Base-by-base conservation (phyloP, 2,329 filamentous ascomycete species). In the Knufia fluminis region DNA sequence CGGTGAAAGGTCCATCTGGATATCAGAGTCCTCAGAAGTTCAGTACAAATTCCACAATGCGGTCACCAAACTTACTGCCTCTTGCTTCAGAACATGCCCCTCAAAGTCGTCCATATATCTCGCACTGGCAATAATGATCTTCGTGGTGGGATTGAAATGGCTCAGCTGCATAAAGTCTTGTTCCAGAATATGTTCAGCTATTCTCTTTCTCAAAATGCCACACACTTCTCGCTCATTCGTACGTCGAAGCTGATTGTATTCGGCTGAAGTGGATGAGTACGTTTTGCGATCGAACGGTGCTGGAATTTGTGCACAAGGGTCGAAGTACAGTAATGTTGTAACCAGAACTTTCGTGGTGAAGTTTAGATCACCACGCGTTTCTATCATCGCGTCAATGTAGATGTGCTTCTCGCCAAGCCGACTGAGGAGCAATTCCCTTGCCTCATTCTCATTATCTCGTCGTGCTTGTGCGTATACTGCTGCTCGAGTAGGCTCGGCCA, bases 91-190 rank as follows among this genome's bases (percentile, higher is more conserved):
- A 22, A 9, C 8, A 6, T 19, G 38, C 10, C 22, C 17, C 19
- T 40, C 22, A 12, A 22, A 3, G 4, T 20, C 23, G 26, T 45
- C 42, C 17, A 45, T 7, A 19, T 45, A 45, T 20, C 33, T 45
- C n/a, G 42, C 28, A 10, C 16, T 19, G 2, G 42, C 42, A 6
- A 45, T 14, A 12, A 45, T 19, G 16, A 45, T 26, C 32, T 47
- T 47, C 4, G 45, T 38, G 10, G 45, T 47, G 16, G n/a, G 19
- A 40, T 47, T 47, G 22, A 38, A 47, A 19, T 38, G 16, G n/a
- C 28, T 47, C 32, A n/a, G 16, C 4, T 38, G 6, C 32, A 38
- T 17, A 10, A 14, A 22, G 6, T 9, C 9, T n/a, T 45, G 19
- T 19, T 39, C 19, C 4, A 24, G 32, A n/a, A 40, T 23, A 8